These are phyloP conservation scores for Dioscorea cayenensis DNA, from an alignment of 116 monocot species.

Conservation along the genomic window DNA sequence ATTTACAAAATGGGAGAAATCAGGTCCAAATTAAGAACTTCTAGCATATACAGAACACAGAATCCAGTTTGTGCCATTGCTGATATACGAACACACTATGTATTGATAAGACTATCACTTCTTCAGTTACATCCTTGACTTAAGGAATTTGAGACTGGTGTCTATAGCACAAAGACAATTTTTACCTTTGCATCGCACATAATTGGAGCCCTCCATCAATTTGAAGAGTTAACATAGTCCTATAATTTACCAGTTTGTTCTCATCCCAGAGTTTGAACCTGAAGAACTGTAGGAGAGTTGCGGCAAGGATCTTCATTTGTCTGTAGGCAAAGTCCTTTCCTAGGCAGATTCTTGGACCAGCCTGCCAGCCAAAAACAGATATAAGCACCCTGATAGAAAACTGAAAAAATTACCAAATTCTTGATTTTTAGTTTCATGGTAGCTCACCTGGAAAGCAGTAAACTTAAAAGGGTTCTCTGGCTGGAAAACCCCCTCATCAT, in stretches of 20 bases:
- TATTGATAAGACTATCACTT: no score
- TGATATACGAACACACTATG: no score
- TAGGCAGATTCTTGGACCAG: slow-evolving; percentile 52
- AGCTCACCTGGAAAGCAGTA: slow-evolving; percentile 35
- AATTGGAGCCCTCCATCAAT: slow-evolving; percentile 10
- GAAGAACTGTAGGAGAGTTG: slow-evolving; percentile 26
- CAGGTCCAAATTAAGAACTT: no score
- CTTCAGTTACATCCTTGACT: no score
- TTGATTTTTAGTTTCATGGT: no score
- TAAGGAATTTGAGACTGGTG: no score
- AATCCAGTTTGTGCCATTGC: no score
- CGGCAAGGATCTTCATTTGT: slow-evolving; percentile 55
- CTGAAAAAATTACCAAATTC: background rate
- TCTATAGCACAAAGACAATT: background rate
- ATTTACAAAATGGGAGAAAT: no score
- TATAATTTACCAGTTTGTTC: slow-evolving; percentile 1
- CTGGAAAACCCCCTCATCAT: slow-evolving; percentile 23
- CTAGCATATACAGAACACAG: no score
- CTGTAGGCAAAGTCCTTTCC: slow-evolving; percentile 63
- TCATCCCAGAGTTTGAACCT: slow-evolving; percentile 26
- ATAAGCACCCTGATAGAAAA: background rate
- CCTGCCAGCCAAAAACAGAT: slow-evolving; percentile 14
- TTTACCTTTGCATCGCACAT: background rate
- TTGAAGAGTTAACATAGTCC: slow-evolving; percentile 8
- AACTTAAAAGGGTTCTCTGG: slow-evolving; percentile 57